Base-by-base conservation (phyloP, 192 early-diverging fungal genomes). In the Jimgerdemannia flammicorona region DNA sequence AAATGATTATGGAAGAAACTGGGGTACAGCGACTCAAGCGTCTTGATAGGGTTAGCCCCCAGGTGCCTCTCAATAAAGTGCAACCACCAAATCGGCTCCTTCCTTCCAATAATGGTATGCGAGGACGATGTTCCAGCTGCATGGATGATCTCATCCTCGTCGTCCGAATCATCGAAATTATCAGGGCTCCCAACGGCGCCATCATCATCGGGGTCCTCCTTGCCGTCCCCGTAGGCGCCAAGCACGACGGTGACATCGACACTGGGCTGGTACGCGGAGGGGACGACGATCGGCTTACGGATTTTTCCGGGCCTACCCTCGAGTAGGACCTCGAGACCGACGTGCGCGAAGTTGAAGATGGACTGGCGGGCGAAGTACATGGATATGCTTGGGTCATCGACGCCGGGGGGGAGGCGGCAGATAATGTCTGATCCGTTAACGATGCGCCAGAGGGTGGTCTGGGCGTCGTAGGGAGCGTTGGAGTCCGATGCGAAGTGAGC, bases 371-470 rank as follows among this genome's bases (percentile, higher is more conserved):
- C 29, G n/a, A 76, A 43, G 39, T 73, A 78, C 42, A 54, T 66
- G 18, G 64, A 66, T 65, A 84, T 59, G 3, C 43, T 75, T 17
- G 64, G 76, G 64, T 80, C 70, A 29, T 83, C 74, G 42, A 72
- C 80, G 6, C 84, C 78, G 18, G 75, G 79, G 19, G 87, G 85
- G 59, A 87, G 40, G n/a, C 66, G 74, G 14, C 80, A 74, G 19
- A 87, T 67, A 43, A 87, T 75, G 64, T 88, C 87, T 6, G 72
- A 74, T 67, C 87, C 78, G 69, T 81, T 73, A 11, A 85, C 78
- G 3, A 88, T 70, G 3, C 87, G 84, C 80, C 86, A 88, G 6
- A 80, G 71, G 0, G 80, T 82, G 3, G 76, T 79, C 0, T 63
- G 43, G 9, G 75, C 39, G 9, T 73, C 40, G 40, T 71, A 70